A percentile compares a stretch with the other conserved stretches of the same genome.
Conservation (phyloP, 176 grass and related monocot species). For the Chrysopogon serrulatus region DNA sequence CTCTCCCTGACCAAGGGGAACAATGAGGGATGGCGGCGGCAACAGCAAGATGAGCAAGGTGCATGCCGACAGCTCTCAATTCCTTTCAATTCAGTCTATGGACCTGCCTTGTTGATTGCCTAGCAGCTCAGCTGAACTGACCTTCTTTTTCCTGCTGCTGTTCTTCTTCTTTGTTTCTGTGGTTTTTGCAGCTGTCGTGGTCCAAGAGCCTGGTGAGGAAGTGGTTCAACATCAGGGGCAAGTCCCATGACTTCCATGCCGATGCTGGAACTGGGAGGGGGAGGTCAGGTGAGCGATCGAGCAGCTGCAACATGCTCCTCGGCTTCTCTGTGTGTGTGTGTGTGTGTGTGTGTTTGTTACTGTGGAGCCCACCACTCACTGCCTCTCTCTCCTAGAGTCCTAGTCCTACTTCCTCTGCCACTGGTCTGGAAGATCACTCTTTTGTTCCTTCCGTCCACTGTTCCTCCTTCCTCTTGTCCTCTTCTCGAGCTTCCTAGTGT, state of each 20-base stretch:
- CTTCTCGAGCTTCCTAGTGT: constrained; percentile 22
- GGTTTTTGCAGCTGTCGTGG: constrained; percentile 57
- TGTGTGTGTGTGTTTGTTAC: neutral
- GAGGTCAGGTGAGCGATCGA: constrained; percentile 44
- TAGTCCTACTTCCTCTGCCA: constrained; percentile 20
- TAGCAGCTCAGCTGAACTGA: neutral
- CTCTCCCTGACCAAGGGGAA: constrained; percentile 43
- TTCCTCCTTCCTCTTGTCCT: constrained; percentile 10
- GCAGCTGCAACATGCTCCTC: neutral
- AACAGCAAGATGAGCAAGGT: constrained; percentile 91
- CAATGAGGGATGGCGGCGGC: constrained; percentile 80
- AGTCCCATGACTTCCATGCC: constrained; percentile 80
- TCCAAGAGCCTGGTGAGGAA: constrained; percentile 84
- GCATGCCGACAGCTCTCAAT: constrained; percentile 9
- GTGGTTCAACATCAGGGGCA: constrained; percentile 94
- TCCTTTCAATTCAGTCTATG: neutral
- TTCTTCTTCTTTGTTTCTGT: neutral
- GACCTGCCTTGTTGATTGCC: neutral
- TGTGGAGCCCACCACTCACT: constrained; percentile 26
- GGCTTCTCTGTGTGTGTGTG: neutral
- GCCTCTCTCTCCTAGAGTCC: too few relatives aligned
- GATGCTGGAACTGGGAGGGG: constrained; percentile 37
- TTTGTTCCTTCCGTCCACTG: constrained; percentile 38
- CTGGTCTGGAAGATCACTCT: constrained; percentile 17
- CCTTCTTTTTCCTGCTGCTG: neutral